Percentiles rank a stretch among this genome's conserved stretches.
phyloP scores from a whole-genome alignment of 768 basidiomycete species.

The Suillus lakei region DNA sequence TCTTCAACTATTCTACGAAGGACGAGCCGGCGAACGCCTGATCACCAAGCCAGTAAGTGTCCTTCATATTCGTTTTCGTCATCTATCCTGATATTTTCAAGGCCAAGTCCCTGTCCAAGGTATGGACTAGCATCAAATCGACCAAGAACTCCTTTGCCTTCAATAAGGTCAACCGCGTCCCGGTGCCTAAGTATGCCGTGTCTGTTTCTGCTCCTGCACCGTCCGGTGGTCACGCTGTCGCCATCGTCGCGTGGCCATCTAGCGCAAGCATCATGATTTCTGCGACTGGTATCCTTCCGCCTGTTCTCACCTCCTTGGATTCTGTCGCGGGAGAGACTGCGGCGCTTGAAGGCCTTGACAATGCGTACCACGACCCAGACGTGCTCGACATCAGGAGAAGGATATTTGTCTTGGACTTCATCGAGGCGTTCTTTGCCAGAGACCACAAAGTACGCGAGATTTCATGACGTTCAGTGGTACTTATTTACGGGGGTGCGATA shows the following conservation, averaged over 20 bases:
- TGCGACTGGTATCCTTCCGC: constrained; percentile 8
- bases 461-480: background rate
- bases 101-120: background rate
- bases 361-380: constrained; percentile 12
- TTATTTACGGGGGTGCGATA: background rate
- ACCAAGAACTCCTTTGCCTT: background rate
- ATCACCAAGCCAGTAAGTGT: background rate
- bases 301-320: background rate
- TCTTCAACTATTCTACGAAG: background rate
- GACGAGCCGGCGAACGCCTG: background rate
- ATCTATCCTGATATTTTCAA: background rate
- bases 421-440: constrained; percentile 1
- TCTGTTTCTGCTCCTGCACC: background rate
- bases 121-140: background rate
- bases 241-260: background rate
- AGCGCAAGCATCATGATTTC: constrained; percentile 11
- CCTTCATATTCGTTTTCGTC: background rate
- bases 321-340: background rate
- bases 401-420: background rate
- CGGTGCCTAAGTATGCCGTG: background rate
- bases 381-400: constrained; percentile 13
- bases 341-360: background rate
- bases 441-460: constrained; percentile 6
- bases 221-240: background rate
- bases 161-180: background rate